A percentile compares a stretch with the other conserved stretches of the same genome.
Evolutionary conservation across 73 alveolate species (phyloP).

Genomic region (Paramecium tetraurelia): DNA sequence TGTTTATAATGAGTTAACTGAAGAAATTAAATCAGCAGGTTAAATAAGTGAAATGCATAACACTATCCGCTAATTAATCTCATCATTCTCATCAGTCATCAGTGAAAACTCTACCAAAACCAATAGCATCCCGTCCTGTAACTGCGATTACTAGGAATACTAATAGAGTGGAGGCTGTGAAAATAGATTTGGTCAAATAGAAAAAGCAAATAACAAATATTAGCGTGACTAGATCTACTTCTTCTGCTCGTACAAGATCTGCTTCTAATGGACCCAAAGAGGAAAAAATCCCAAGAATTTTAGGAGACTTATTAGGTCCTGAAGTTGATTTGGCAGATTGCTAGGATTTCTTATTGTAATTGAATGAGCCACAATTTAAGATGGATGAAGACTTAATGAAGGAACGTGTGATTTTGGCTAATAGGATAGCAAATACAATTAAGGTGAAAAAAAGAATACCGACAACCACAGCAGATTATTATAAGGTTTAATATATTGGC

Average conservation of each 20-base stretch:
- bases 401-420: slow-evolving; percentile 53
- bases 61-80: background rate
- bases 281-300: background rate
- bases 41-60: background rate
- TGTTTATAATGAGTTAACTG: slow-evolving; percentile 38
- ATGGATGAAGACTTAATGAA: slow-evolving; percentile 50
- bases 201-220: background rate
- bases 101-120: background rate
- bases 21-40: slow-evolving; percentile 29
- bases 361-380: background rate
- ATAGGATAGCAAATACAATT: slow-evolving; percentile 44
- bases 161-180: background rate
- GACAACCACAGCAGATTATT: slow-evolving; percentile 63
- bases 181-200: background rate
- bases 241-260: slow-evolving; percentile 31
- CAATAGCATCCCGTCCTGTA: background rate
- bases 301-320: background rate
- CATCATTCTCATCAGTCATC: slow-evolving; percentile 4
- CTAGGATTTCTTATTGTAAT: slow-evolving; percentile 7
- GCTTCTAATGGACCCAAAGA: background rate
- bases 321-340: slow-evolving; percentile 39
- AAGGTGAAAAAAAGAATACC: slow-evolving; percentile 49
- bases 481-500: slow-evolving; percentile 19
- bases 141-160: background rate
- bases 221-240: background rate